These are phyloP conservation scores for Fistulinella cinereoalba DNA, from an alignment of 1,284 basidiomycete species.

Conservation along the genomic window DNA sequence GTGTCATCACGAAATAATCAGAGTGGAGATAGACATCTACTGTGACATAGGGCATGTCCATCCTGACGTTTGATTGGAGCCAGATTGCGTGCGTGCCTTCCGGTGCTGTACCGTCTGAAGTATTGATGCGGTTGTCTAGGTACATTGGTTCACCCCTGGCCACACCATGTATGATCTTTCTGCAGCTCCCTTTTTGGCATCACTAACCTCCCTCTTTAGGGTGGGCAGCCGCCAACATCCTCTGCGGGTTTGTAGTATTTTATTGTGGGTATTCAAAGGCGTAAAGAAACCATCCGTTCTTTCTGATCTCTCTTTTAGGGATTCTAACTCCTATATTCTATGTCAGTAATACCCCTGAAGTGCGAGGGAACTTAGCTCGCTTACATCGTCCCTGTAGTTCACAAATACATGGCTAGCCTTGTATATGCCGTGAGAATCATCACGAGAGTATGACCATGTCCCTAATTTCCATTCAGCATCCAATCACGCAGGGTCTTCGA, in stretches of 20 bases:
- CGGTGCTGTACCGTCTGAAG: not conserved
- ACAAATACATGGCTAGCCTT: constrained; percentile 46
- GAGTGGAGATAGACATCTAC: constrained; percentile 1
- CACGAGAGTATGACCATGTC: not conserved
- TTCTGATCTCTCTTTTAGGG: constrained; percentile 33
- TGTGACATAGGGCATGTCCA: constrained; percentile 40
- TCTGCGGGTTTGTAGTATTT: constrained; percentile 61
- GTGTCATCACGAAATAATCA: constrained; percentile 1
- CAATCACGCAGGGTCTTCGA: constrained; percentile 38
- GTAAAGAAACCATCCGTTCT: constrained; percentile 42
- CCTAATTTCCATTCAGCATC: constrained; percentile 21
- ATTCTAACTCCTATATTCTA: constrained; percentile 48
- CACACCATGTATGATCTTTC: constrained; percentile 27
- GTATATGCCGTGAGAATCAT: constrained; percentile 37
- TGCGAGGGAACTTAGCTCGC: constrained; percentile 5
- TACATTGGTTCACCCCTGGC: constrained; percentile 46
- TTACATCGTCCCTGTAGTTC: constrained; percentile 43
- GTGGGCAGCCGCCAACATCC: constrained; percentile 63
- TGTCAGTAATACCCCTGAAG: constrained; percentile 16
- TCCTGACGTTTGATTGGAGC: constrained; percentile 52
- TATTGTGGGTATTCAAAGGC: constrained; percentile 37
- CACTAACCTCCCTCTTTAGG: constrained; percentile 23
- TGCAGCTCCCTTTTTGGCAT: not conserved
- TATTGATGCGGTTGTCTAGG: constrained; percentile 8
- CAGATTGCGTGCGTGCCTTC: constrained; percentile 40